Percentiles rank a stretch among this genome's conserved stretches.
These are phyloP conservation scores for Pyrus hybrid DNA, from an alignment of 331 rosid genomes.

Conservation along the genomic window DNA sequence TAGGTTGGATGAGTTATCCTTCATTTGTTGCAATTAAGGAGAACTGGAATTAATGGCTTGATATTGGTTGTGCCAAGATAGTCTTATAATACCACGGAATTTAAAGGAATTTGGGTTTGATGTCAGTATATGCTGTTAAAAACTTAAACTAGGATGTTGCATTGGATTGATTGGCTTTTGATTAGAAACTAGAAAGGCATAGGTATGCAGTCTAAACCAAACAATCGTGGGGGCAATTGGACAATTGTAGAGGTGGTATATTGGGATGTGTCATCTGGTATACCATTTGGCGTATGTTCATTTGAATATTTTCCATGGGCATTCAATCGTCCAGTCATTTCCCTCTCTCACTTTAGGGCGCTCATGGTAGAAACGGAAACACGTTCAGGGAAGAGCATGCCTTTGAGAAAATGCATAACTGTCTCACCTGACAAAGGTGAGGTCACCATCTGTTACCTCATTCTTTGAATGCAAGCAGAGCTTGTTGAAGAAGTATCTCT, in stretches of 20 bases:
- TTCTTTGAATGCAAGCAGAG: background rate
- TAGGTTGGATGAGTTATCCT: background rate
- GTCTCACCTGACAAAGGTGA: background rate
- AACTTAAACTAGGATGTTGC: background rate
- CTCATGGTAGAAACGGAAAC: background rate
- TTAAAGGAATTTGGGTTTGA: background rate
- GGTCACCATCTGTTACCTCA: slow-evolving; percentile 1
- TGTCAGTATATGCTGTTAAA: background rate
- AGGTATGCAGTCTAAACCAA: background rate
- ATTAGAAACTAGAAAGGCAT: background rate
- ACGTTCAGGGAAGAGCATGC: background rate
- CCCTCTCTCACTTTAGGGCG: background rate
- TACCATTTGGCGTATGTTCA: background rate
- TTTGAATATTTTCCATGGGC: background rate
- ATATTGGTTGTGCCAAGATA: background rate
- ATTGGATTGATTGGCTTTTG: background rate
- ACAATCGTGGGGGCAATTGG: background rate
- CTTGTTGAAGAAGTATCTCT: background rate
- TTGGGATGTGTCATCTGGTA: background rate
- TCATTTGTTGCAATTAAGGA: background rate
- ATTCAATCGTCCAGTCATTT: background rate
- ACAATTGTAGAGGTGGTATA: background rate
- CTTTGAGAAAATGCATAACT: background rate
- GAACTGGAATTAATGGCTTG: background rate
- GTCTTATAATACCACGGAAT: background rate